Evolutionary conservation across 352 stramenopile genomes (phyloP), one percentile per base, ranked within the genome.

Genomic region (Blastocystis hominis): DNA sequence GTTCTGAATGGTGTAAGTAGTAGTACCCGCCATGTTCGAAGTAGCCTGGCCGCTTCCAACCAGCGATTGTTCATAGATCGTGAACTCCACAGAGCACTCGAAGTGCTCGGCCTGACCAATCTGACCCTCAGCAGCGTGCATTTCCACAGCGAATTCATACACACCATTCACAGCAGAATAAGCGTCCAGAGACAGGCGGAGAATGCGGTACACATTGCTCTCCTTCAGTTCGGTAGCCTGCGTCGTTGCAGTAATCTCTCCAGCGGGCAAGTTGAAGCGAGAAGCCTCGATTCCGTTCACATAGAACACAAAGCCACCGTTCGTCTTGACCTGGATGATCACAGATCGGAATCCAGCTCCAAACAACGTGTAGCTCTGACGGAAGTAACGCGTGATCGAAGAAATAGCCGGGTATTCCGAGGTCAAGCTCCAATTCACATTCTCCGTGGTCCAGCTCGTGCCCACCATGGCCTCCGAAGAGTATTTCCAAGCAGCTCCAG

Each of bases 301-400:
- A 34, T 72, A 72, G 20, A 42, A 44, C n/a, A 72, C 38, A n/a
- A 72, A 72, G 30, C 62, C 62, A n/a, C n/a, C 30, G 34, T 72
- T 47, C 5, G 62, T 72, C n/a, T 34, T 40, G 30, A 72, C 44
- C n/a, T 20, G 13, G 0, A 59, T 20, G 13, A 10, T 59, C 50
- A 59, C n/a, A n/a, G 10, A 10, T 10, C 13, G n/a, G 50, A 59
- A 59, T 10, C 50, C 50, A 59, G 50, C 10, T 10, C 13, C 50
- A 38, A 46, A 46, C 24, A 72, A 2, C 9, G 44, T 47, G 1
- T n/a, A 20, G 2, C 30, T 79, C 24, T 61, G 34, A 7, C 69
- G 69, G 69, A 79, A 79, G 34, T 79, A 79, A 40, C 69, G 69
- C 0, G 69, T 79, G 24, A 42, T 79, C 5, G 69, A 62, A 7